Evolutionary conservation across 352 stramenopile species (phyloP).

Genomic region (Hyaloperonospora brassicae): DNA sequence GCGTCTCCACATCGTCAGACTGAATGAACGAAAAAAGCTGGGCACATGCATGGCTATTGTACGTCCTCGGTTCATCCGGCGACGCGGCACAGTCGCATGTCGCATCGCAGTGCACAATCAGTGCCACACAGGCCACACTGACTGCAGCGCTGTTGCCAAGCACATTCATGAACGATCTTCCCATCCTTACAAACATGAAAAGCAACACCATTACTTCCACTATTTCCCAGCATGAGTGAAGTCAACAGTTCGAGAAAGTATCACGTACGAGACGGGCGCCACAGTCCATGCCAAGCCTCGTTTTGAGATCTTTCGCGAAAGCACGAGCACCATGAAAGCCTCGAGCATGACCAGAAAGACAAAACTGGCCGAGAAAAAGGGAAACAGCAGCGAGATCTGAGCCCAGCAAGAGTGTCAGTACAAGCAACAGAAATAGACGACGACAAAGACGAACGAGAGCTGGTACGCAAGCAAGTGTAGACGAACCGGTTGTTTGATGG

Average conservation of each 20-base stretch:
- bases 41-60: slow-evolving; percentile 74
- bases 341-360: slow-evolving; percentile 68
- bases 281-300: slow-evolving; percentile 56
- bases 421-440: not conserved
- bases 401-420: not conserved
- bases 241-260: not conserved
- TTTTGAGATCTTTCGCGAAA: slow-evolving; percentile 45
- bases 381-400: slow-evolving; percentile 73
- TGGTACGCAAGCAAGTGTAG: not conserved
- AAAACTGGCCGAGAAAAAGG: slow-evolving; percentile 80
- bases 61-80: slow-evolving; percentile 35
- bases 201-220: not conserved
- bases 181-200: slow-evolving; percentile 19
- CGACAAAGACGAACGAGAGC: not conserved
- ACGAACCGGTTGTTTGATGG: slow-evolving; percentile 78
- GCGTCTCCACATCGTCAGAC: slow-evolving; percentile 33
- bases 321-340: slow-evolving; percentile 53
- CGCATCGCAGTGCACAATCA: slow-evolving; percentile 77
- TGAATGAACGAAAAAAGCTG: slow-evolving; percentile 68
- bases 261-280: slow-evolving; percentile 58
- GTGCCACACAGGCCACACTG: slow-evolving; percentile 69
- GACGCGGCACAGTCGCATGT: slow-evolving; percentile 36
- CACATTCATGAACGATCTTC: slow-evolving; percentile 74
- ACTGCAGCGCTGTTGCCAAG: slow-evolving; percentile 77
- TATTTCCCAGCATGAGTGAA: too few species aligned